phyloP scores from a whole-genome alignment of 2,329 filamentous ascomycete genomes.

The Mycosphaerella sp. region DNA sequence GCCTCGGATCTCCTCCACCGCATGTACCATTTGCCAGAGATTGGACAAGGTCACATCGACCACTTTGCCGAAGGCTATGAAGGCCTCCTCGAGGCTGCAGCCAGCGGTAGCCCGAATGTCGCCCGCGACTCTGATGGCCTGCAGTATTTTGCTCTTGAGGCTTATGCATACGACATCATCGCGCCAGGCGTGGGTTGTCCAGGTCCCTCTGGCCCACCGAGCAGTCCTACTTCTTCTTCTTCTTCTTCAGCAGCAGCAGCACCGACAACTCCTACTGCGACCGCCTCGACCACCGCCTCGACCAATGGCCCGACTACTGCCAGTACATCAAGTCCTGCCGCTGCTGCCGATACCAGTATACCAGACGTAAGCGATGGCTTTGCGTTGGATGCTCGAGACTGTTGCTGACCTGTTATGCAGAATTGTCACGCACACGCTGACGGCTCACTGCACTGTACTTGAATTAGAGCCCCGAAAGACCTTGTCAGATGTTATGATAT shows the following conservation, averaged over 20 bases:
- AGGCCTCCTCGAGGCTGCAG: slow-evolving; percentile 49
- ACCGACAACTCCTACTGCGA: slow-evolving; percentile 2
- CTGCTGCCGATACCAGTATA: neutral
- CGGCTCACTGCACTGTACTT: slow-evolving; percentile 24
- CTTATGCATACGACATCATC: slow-evolving; percentile 59
- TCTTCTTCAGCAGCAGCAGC: slow-evolving; percentile 9
- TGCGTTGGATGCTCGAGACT: no score
- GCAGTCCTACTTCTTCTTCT: slow-evolving; percentile 8
- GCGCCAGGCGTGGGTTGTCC: slow-evolving; percentile 57
- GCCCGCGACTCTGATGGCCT: slow-evolving; percentile 56
- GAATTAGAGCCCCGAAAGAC: neutral
- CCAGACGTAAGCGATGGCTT: slow-evolving; percentile 1
- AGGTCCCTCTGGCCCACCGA: slow-evolving; percentile 34
- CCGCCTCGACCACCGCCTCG: slow-evolving; percentile 44
- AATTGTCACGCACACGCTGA: slow-evolving; percentile 28
- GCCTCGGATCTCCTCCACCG: slow-evolving; percentile 62
- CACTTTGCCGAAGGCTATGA: slow-evolving; percentile 57
- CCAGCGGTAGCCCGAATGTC: slow-evolving; percentile 44
- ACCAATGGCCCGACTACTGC: slow-evolving; percentile 47
- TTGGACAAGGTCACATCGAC: slow-evolving; percentile 55
- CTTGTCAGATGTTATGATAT: neutral
- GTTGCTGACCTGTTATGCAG: neutral
- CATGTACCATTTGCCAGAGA: slow-evolving; percentile 54
- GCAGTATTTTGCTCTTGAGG: slow-evolving; percentile 63
- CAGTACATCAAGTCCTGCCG: slow-evolving; percentile 61